A percentile compares a stretch with the other conserved stretches of the same genome.
Evolutionary conservation across 768 basidiomycete genomes (phyloP).

Genomic region (Mycena sanguinolenta): DNA sequence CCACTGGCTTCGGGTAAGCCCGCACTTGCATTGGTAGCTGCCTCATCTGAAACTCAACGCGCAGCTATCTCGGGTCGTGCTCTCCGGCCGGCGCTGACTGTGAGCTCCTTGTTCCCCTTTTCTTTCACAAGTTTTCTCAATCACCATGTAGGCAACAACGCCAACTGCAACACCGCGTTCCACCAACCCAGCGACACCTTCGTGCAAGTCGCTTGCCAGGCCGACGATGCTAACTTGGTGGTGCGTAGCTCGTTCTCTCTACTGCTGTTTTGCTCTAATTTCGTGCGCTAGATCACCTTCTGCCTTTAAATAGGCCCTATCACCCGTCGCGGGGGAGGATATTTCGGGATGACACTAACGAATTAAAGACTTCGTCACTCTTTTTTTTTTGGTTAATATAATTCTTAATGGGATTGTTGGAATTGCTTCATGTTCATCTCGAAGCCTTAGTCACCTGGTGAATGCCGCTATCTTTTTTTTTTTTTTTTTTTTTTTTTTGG

Average conservation of each 20-base stretch:
- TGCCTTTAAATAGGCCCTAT: constrained; percentile 6
- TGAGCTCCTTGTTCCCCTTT: constrained; percentile 26
- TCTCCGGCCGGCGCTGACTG: constrained; percentile 45
- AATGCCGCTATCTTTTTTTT: too few relatives aligned
- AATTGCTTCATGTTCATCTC: too few relatives aligned
- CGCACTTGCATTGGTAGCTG: too few relatives aligned
- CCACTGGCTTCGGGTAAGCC: constrained; percentile 45
- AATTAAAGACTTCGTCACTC: too few relatives aligned
- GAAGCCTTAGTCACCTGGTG: too few relatives aligned
- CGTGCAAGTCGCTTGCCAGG: constrained; percentile 51
- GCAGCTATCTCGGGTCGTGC: constrained; percentile 43
- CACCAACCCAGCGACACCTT: constrained; percentile 42
- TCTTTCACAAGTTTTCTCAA: neutral
- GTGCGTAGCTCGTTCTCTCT: constrained; percentile 4
- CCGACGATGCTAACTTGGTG: constrained; percentile 43
- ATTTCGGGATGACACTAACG: too few relatives aligned
- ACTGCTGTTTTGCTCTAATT: neutral
- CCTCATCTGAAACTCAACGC: too few relatives aligned
- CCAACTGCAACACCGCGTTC: constrained; percentile 49
- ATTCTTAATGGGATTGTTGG: too few relatives aligned
- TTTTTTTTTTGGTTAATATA: too few relatives aligned
- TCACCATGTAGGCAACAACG: constrained; percentile 41
- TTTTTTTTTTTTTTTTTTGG: too few relatives aligned
- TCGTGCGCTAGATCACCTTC: constrained; percentile 18
- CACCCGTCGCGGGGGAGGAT: too few relatives aligned